Base-by-base conservation (phyloP, 768 basidiomycete genomes). In the Pisolithus sp. region DNA sequence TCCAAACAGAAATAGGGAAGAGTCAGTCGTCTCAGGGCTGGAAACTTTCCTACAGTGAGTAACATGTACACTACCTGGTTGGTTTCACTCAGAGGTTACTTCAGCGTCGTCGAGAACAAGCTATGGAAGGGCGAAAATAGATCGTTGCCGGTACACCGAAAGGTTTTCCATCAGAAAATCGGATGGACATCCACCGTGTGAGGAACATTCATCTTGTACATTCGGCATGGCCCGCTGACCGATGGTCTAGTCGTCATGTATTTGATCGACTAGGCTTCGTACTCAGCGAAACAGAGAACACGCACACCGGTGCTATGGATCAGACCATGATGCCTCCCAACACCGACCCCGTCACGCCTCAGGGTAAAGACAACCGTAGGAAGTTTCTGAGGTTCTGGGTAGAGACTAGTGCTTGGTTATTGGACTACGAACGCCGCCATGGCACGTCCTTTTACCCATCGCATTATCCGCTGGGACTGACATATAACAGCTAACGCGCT, bases 301-400 rank as follows among this genome's bases (percentile, higher is more conserved):
- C 55, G 20, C 46, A 57, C 3, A 30, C 44, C 23, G 57, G 59
- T 30, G 71, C 73, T 6, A 63, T 64, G 4, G 79, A 81, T 37
- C 60, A 66, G 5, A 74, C 73, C 1, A 67, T 89, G 12, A 71
- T 69, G 6, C 79, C 85, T 18, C 86, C 86, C 0, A 40, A 65
- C 5, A 80, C 81, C 4, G 80, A 86, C 53, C 59, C 72, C 15
- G 59, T 49, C 9, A 74, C 71, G 8, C 59, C 68, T 8, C 67
- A 72, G 37, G 83, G 83, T 17, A 75, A 68, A 52, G 71, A 73
- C 50, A 78, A 75, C 54, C 76, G 83, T 5, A 76, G 76, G 21
- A 83, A 76, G 60, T 74, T 92, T 4, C 74, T 92, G 45, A 79
- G 90, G 31, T 86, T 84, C 26, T 92, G 90, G 90, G 76, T 89